Conservation (phyloP, 768 basidiomycete genomes). For the Phlebiopsis gigantea region DNA sequence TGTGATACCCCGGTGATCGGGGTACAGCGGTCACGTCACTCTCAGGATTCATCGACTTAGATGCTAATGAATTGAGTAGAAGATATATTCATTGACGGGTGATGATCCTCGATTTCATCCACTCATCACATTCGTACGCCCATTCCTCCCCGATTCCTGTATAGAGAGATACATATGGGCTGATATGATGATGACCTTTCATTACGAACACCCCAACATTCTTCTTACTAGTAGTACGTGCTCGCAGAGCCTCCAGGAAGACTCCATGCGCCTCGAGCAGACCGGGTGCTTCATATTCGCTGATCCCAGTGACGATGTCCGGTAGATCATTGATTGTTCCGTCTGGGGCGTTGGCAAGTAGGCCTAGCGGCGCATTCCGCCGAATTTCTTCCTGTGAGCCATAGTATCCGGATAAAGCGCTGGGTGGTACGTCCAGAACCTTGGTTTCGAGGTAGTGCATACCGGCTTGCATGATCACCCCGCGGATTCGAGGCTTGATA, state of each 20-base stretch:
- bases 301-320: conserved; percentile 40
- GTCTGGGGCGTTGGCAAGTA: conserved; percentile 34
- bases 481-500: conserved; percentile 35
- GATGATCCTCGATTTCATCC: conserved; percentile 17
- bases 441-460: conserved; percentile 31
- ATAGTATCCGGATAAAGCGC: conserved; percentile 33
- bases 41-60: no score
- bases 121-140: conserved; percentile 41
- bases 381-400: conserved; percentile 31
- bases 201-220: conserved; percentile 31
- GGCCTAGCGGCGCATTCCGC: conserved; percentile 34
- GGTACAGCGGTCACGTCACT: no score
- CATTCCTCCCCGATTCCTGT: conserved; percentile 60
- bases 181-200: conserved; percentile 61
- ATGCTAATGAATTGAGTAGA: no score
- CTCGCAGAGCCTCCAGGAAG: conserved; percentile 36
- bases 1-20: no score
- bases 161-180: conserved; percentile 41
- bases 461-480: conserved; percentile 41
- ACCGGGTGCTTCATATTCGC: conserved; percentile 49
- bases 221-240: conserved; percentile 28
- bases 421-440: neutral
- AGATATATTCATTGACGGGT: no score
- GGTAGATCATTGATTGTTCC: conserved; percentile 37
- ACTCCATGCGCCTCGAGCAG: conserved; percentile 30